A percentile compares a stretch with the other conserved stretches of the same genome.
Conservation (phyloP, 495 filamentous ascomycete species). For the Ramalina peruviana region DNA sequence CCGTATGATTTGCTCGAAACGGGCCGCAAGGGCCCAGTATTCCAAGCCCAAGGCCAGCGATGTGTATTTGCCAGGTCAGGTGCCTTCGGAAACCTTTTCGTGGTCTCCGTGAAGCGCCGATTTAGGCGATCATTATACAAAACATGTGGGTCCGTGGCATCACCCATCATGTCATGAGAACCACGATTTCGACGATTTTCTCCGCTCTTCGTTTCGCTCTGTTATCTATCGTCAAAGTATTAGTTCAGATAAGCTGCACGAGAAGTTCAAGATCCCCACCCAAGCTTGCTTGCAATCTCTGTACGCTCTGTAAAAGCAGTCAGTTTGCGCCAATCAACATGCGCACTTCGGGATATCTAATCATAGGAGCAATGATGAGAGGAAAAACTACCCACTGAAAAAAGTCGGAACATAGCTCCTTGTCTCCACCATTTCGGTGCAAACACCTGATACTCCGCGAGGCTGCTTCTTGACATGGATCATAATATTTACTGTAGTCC, state of each 20-base stretch:
- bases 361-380: neutral
- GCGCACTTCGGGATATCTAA: neutral
- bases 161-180: neutral
- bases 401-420: constrained; percentile 80
- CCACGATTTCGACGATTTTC: constrained; percentile 12
- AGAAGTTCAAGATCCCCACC: constrained; percentile 38
- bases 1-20: too few species aligned
- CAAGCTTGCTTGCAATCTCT: constrained; percentile 89
- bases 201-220: constrained; percentile 36
- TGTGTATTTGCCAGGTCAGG: too few species aligned
- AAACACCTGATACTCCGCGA: constrained; percentile 69
- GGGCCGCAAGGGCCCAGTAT: too few species aligned
- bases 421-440: constrained; percentile 71
- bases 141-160: too few species aligned
- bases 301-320: constrained; percentile 50
- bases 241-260: neutral
- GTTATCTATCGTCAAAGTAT: constrained; percentile 25
- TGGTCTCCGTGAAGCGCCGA: too few species aligned
- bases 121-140: too few species aligned
- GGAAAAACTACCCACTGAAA: constrained; percentile 55
- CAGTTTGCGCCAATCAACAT: neutral
- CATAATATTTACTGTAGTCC: constrained; percentile 68
- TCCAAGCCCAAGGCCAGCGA: too few species aligned
- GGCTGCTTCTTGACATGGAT: constrained; percentile 95
- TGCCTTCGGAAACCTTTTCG: too few species aligned